A percentile compares a stretch with the other conserved stretches of the same genome.
These are phyloP conservation scores for Scheffersomyces cryptocercus DNA, from an alignment of 1,139 yeast species.

Conservation along the genomic window DNA sequence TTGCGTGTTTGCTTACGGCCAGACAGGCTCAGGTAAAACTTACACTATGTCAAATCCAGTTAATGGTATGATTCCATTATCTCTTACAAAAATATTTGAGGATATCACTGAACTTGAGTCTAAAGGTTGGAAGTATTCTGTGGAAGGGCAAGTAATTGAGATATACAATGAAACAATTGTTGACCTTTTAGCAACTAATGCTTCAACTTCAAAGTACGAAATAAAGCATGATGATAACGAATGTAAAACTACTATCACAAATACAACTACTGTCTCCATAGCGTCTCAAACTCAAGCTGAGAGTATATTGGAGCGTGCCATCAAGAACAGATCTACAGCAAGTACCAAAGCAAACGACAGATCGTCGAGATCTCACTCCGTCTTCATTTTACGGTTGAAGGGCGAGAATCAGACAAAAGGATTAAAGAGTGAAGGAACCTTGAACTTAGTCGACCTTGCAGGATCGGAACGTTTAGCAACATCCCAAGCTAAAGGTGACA, in stretches of 20 bases:
- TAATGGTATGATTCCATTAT: constrained; percentile 83
- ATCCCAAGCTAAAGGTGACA: constrained; percentile 76
- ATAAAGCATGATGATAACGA: constrained; percentile 67
- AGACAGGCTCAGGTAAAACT: constrained; percentile 96
- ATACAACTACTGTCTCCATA: constrained; percentile 53
- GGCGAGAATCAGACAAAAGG: constrained; percentile 59
- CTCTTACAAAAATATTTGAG: constrained; percentile 70
- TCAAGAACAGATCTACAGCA: constrained; percentile 71
- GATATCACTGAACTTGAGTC: constrained; percentile 51
- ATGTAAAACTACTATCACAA: constrained; percentile 59
- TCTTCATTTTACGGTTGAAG: constrained; percentile 62
- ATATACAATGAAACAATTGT: constrained; percentile 81
- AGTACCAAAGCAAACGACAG: constrained; percentile 79
- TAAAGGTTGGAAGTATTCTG: constrained; percentile 65
- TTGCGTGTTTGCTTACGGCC: constrained; percentile 96
- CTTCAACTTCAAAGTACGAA: constrained; percentile 50
- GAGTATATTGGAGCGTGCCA: constrained; percentile 53
- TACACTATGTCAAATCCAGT: constrained; percentile 76
- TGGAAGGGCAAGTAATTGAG: constrained; percentile 81
- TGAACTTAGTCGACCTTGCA: constrained; percentile 80
- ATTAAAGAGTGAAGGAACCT: constrained; percentile 55
- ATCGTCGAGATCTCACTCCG: constrained; percentile 70
- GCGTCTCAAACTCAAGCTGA: constrained; percentile 52
- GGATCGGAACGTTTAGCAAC: constrained; percentile 84
- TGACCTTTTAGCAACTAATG: constrained; percentile 55